These are phyloP conservation scores for Euphorbia pulcherrima DNA, from an alignment of 345 rosid species.

Conservation along the genomic window DNA sequence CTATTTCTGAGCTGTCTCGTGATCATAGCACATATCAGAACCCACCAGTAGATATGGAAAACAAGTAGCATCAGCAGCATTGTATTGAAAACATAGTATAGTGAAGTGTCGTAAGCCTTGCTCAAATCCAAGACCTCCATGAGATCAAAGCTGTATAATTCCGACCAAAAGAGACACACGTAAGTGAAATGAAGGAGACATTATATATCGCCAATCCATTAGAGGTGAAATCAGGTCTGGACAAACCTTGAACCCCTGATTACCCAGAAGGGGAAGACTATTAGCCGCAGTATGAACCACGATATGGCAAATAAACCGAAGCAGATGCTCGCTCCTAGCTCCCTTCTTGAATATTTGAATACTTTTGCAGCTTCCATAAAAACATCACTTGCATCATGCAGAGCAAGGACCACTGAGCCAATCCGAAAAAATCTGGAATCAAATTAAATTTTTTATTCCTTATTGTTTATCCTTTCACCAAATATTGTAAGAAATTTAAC, in stretches of 20 bases:
- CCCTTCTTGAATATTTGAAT: constrained; percentile 75
- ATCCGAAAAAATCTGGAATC: constrained; percentile 67
- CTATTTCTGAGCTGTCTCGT: constrained; percentile 72
- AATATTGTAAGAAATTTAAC: not conserved
- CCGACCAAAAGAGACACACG: constrained; percentile 17
- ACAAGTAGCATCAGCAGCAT: constrained; percentile 77
- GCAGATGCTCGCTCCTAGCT: constrained; percentile 83
- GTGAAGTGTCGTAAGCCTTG: constrained; percentile 25
- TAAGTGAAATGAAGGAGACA: constrained; percentile 18
- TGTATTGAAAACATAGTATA: constrained; percentile 82
- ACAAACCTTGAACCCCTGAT: constrained; percentile 70
- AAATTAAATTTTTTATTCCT: not conserved
- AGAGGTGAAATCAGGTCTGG: constrained; percentile 12
- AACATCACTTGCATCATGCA: constrained; percentile 91
- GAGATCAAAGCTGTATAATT: constrained; percentile 48
- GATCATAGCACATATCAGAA: constrained; percentile 82
- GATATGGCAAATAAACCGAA: constrained; percentile 89
- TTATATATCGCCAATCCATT: not conserved
- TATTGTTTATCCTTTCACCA: too few species aligned
- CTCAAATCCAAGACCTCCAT: constrained; percentile 48
- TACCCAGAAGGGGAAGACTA: constrained; percentile 93
- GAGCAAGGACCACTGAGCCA: constrained; percentile 75
- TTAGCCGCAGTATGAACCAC: constrained; percentile 80
- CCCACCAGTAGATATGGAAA: constrained; percentile 98
- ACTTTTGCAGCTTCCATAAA: constrained; percentile 93